Conservation (phyloP, 2,329 filamentous ascomycete species). For the Talaromyces funiculosus region DNA sequence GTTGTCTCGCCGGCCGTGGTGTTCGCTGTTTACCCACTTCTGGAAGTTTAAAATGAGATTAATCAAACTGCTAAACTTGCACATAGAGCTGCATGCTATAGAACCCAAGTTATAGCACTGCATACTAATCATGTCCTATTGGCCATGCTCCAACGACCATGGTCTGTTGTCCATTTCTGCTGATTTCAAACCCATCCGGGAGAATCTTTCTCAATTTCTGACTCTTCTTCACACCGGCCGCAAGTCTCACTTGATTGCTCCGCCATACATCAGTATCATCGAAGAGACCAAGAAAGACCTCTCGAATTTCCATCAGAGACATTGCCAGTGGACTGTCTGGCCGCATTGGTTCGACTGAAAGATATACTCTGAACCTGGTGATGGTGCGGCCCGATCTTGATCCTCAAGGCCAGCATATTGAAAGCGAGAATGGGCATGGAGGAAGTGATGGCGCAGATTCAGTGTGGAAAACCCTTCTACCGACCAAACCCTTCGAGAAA, state of each 20-base stretch:
- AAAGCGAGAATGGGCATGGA: conserved; percentile 23
- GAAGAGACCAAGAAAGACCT: neutral
- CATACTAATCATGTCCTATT: neutral
- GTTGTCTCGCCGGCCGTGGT: neutral
- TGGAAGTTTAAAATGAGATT: neutral
- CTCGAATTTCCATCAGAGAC: neutral
- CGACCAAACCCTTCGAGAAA: neutral
- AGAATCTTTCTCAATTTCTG: neutral
- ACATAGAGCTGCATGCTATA: neutral
- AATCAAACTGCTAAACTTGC: neutral
- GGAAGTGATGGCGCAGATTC: conserved; percentile 18
- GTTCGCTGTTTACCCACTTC: neutral
- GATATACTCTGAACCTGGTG: neutral
- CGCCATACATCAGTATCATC: neutral
- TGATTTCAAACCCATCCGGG: neutral
- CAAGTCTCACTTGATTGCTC: too few relatives aligned
- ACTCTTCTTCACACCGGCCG: neutral
- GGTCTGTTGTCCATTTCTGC: neutral
- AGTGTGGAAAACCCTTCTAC: conserved; percentile 19
- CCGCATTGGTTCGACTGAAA: neutral
- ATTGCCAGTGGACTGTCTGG: neutral
- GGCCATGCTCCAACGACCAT: neutral
- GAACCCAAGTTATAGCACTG: neutral
- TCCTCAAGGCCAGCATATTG: neutral
- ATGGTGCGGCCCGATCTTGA: neutral